A percentile compares a stretch with the other conserved stretches of the same genome.
Evolutionary conservation across 1,284 basidiomycete species (phyloP).

Genomic region (Leccinum griseonigrum): DNA sequence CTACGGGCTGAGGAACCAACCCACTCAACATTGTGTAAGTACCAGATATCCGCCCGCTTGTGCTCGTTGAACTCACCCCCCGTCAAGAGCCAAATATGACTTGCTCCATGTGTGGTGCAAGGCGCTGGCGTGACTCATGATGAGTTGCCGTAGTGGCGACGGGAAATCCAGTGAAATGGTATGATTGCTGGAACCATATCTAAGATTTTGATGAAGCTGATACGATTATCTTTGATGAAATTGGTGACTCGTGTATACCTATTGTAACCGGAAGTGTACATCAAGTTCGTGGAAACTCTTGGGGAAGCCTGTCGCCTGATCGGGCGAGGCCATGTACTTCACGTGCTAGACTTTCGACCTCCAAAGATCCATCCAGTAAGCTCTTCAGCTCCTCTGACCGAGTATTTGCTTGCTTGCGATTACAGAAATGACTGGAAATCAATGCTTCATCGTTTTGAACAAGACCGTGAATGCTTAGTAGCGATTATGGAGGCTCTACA

Average conservation of each 20-base stretch:
- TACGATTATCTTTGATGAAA: background rate
- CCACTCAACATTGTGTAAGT: background rate
- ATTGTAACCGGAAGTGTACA: too few relatives aligned
- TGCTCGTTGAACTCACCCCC: background rate
- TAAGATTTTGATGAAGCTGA: background rate
- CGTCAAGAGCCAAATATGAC: background rate
- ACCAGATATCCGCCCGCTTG: slow-evolving; percentile 8
- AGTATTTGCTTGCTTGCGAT: too few relatives aligned
- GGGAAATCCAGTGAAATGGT: slow-evolving; percentile 1
- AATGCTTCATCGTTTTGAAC: too few relatives aligned
- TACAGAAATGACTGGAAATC: too few relatives aligned
- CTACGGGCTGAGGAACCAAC: background rate
- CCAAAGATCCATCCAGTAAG: too few relatives aligned
- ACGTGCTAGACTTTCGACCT: too few relatives aligned
- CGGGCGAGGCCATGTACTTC: too few relatives aligned
- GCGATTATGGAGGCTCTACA: too few relatives aligned
- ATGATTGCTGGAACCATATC: slow-evolving; percentile 2
- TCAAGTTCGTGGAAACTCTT: too few relatives aligned
- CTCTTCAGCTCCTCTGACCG: too few relatives aligned
- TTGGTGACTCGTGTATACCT: background rate
- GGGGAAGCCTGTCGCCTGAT: too few relatives aligned
- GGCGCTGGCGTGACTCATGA: background rate
- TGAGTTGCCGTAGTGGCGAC: slow-evolving; percentile 6
- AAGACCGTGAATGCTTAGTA: too few relatives aligned
- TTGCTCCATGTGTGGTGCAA: background rate